Evolutionary conservation across 345 rosid genomes (phyloP).

Genomic region (Cardamine occulta): DNA sequence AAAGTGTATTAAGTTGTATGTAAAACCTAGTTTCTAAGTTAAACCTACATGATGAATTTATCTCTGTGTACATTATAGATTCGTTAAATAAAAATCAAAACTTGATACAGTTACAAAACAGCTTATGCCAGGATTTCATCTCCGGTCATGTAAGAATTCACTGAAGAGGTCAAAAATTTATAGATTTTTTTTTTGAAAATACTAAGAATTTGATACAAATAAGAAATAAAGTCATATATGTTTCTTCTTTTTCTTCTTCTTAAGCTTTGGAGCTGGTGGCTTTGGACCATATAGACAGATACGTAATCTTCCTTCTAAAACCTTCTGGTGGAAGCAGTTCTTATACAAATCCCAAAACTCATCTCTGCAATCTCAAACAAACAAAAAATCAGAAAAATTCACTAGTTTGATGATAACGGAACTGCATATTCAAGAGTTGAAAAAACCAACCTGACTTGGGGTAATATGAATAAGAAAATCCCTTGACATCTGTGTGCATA

Average conservation of each 20-base stretch:
- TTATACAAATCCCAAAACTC: slow-evolving; percentile 91
- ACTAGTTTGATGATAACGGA: neutral
- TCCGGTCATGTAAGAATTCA: neutral
- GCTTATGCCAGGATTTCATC: neutral
- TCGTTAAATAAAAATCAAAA: no score
- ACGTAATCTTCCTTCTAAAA: slow-evolving; percentile 57
- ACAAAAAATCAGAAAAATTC: neutral
- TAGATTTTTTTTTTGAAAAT: neutral
- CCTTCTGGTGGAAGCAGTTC: slow-evolving; percentile 63
- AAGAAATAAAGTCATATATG: neutral
- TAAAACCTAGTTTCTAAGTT: no score
- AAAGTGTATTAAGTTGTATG: no score
- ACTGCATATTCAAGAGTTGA: neutral
- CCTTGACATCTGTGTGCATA: slow-evolving; percentile 69
- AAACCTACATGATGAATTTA: no score
- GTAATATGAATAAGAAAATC: slow-evolving; percentile 77
- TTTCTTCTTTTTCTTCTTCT: slow-evolving; percentile 42
- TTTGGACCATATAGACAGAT: slow-evolving; percentile 74
- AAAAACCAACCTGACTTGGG: slow-evolving; percentile 81
- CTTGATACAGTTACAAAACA: no score
- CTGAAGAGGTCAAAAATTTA: neutral
- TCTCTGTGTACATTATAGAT: no score
- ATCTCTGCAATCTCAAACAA: slow-evolving; percentile 53
- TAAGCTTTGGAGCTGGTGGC: slow-evolving; percentile 46
- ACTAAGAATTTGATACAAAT: neutral